phyloP scores from a whole-genome alignment of 2,329 filamentous ascomycete species.

The Sclerotinia nivalis region DNA sequence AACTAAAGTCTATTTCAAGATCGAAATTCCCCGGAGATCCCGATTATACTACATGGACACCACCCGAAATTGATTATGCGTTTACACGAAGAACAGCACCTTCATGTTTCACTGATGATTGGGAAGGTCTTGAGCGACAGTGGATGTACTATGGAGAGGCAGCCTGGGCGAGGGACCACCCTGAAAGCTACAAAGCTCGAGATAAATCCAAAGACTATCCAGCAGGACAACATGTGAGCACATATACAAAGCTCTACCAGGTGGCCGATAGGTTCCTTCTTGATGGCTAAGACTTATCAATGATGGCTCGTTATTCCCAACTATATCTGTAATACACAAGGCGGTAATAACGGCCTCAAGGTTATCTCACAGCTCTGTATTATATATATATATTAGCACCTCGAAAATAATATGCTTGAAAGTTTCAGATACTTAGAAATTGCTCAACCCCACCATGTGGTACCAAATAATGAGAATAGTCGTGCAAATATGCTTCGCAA shows the following conservation, averaged over 20 bases:
- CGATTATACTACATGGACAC: slow-evolving; percentile 10
- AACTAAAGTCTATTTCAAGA: neutral
- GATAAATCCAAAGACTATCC: slow-evolving; percentile 11
- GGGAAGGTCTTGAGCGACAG: slow-evolving; percentile 3
- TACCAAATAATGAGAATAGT: neutral
- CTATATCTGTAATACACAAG: neutral
- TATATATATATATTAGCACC: neutral
- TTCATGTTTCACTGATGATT: slow-evolving; percentile 14
- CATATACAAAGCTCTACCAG: neutral
- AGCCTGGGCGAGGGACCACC: neutral
- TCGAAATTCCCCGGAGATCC: neutral
- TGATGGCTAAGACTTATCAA: neutral
- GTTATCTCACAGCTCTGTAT: neutral
- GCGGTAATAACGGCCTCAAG: neutral
- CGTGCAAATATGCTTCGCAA: neutral
- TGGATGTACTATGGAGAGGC: slow-evolving; percentile 11
- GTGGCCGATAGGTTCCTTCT: neutral
- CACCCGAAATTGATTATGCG: neutral
- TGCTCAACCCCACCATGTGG: neutral
- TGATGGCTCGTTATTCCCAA: neutral
- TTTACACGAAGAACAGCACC: neutral
- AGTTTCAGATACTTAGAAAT: neutral
- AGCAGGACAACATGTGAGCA: neutral
- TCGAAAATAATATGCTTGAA: neutral
- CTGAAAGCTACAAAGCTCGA: neutral